These are phyloP conservation scores for Ajuga reptans DNA, from an alignment of 305 asterid species.

Conservation along the genomic window DNA sequence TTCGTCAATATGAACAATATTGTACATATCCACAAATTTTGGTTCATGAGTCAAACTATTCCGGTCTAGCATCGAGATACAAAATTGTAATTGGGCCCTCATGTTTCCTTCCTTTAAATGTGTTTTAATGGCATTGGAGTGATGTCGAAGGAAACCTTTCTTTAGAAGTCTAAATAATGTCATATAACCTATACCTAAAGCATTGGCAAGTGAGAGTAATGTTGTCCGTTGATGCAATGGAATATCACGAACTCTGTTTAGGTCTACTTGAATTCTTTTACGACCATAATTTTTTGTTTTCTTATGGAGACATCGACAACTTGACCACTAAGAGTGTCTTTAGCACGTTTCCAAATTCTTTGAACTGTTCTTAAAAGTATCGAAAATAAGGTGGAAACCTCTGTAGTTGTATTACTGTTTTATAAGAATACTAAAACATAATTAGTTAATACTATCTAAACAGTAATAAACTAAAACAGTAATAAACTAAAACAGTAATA, in stretches of 20 bases:
- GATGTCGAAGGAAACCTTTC: not conserved
- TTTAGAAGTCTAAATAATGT: not conserved
- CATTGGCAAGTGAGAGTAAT: not conserved
- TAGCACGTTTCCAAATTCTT: not conserved
- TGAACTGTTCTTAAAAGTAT: not conserved
- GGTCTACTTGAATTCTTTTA: not conserved
- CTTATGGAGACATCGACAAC: not conserved
- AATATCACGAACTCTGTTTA: not conserved
- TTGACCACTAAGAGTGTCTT: not conserved
- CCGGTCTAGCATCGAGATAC: not conserved
- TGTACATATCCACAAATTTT: not conserved
- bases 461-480: no score
- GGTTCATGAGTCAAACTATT: not conserved
- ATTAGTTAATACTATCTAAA: no score
- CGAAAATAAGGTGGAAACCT: not conserved
- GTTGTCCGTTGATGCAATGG: not conserved
- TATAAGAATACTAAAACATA: no score
- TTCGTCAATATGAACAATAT: not conserved
- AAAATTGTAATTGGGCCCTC: not conserved
- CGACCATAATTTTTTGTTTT: not conserved
- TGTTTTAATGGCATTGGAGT: not conserved
- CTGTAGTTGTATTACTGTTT: not conserved
- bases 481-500: no score
- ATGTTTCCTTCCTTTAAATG: not conserved
- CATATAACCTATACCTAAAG: not conserved